phyloP scores from a whole-genome alignment of 2,329 filamentous ascomycete genomes.

The Lasiodiplodia theobromae region DNA sequence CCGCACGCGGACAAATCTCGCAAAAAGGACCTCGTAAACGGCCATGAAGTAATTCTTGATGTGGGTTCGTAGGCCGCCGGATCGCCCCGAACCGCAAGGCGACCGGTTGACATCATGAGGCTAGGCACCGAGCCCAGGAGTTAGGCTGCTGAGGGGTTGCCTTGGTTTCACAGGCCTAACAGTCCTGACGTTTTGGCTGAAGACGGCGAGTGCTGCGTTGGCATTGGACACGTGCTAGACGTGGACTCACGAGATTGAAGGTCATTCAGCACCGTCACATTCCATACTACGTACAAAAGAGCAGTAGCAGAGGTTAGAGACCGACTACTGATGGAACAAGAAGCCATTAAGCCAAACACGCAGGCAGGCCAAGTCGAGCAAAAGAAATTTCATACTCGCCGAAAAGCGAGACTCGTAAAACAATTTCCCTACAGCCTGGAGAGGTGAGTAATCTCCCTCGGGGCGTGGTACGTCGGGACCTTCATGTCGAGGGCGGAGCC shows the following conservation, averaged over 20 bases:
- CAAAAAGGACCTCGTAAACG: neutral
- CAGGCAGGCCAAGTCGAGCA: neutral
- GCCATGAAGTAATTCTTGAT: neutral
- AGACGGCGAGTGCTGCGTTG: neutral
- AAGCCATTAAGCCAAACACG: neutral
- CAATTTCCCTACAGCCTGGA: constrained; percentile 47
- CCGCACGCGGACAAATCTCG: neutral
- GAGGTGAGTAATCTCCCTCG: constrained; percentile 52
- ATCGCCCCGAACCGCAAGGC: neutral
- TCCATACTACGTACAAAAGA: constrained; percentile 12
- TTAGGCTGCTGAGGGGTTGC: no score
- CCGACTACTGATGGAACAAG: constrained; percentile 11
- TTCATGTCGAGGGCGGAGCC: constrained; percentile 79
- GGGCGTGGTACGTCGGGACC: constrained; percentile 61
- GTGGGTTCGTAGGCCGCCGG: neutral
- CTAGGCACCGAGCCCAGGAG: no score
- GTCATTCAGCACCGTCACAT: neutral
- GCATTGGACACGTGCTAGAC: neutral
- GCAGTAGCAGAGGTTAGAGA: constrained; percentile 25
- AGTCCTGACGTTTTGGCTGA: neutral
- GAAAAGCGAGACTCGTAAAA: neutral
- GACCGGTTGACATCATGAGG: neutral
- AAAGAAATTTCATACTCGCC: neutral
- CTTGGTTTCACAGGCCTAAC: neutral
- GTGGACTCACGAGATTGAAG: no score